Evolutionary conservation across 306 rosid genomes (phyloP).

Genomic region (Coriaria nepalensis): DNA sequence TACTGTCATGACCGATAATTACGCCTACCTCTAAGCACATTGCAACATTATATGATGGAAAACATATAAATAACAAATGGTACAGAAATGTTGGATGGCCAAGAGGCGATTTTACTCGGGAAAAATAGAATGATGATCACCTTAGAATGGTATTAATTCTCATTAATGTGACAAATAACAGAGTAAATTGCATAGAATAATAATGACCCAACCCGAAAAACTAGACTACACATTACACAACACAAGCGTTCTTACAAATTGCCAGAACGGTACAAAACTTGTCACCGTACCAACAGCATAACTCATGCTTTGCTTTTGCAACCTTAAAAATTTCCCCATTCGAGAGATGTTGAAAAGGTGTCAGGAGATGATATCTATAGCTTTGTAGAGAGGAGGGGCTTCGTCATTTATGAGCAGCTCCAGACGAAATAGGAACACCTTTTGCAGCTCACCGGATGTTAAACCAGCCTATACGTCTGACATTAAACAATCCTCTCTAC

Average conservation of each 20-base stretch:
- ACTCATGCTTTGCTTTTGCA: background rate
- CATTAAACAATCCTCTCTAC: conserved; percentile 11
- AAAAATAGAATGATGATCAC: no score
- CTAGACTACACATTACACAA: conserved; percentile 13
- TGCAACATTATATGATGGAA: no score
- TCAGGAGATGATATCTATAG: no score
- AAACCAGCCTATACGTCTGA: no score
- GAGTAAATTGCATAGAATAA: conserved; percentile 19
- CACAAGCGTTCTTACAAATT: conserved; percentile 21
- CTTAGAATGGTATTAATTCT: background rate
- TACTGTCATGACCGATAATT: no score
- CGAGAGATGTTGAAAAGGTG: no score
- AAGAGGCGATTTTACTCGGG: no score
- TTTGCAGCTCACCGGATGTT: conserved; percentile 3
- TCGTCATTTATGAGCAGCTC: no score
- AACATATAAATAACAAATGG: no score
- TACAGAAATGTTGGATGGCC: background rate
- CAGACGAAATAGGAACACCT: no score
- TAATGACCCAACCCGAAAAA: conserved; percentile 22
- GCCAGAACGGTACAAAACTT: conserved; percentile 35
- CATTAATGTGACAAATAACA: conserved; percentile 48
- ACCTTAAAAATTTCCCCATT: conserved; percentile 9
- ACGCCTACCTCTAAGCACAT: no score
- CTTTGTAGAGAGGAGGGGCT: no score
- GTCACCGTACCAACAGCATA: background rate